Evolutionary conservation across 306 rosid genomes (phyloP).

Genomic region (Elaeagnus macrophylla): DNA sequence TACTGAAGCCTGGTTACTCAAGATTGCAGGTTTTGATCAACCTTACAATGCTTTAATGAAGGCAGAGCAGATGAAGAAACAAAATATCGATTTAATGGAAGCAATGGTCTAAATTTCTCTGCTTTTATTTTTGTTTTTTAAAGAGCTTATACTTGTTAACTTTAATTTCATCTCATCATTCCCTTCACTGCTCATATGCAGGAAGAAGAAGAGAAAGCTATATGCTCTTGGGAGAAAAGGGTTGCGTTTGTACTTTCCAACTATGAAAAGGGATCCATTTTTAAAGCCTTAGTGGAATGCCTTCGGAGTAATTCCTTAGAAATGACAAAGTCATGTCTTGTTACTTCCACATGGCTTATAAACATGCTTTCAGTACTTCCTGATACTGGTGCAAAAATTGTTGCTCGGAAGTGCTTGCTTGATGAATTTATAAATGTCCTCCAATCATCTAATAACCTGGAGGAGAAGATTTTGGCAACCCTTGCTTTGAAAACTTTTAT

Average conservation of each 20-base stretch:
- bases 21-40: slow-evolving; percentile 76
- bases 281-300: slow-evolving; percentile 76
- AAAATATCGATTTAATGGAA: slow-evolving; percentile 40
- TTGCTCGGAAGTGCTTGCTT: slow-evolving; percentile 69
- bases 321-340: slow-evolving; percentile 67
- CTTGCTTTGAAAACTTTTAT: slow-evolving; percentile 68
- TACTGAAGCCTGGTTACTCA: slow-evolving; percentile 76
- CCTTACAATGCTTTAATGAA: slow-evolving; percentile 64
- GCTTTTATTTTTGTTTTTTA: slow-evolving; percentile 13
- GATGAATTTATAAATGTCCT: slow-evolving; percentile 56
- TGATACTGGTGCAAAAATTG: slow-evolving; percentile 60
- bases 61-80: slow-evolving; percentile 39
- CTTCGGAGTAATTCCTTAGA: slow-evolving; percentile 61
- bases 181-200: slow-evolving; percentile 19
- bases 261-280: slow-evolving; percentile 81
- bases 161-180: slow-evolving; percentile 17
- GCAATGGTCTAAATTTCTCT: slow-evolving; percentile 41
- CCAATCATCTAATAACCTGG: slow-evolving; percentile 63
- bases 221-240: slow-evolving; percentile 65
- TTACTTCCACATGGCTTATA: slow-evolving; percentile 78
- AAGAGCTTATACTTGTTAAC: slow-evolving; percentile 10
- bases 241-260: slow-evolving; percentile 71
- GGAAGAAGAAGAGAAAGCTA: slow-evolving; percentile 76
- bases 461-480: slow-evolving; percentile 69
- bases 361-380: slow-evolving; percentile 76